These are phyloP conservation scores for Xylaria nigripes DNA, from an alignment of 495 filamentous ascomycete genomes.

Conservation along the genomic window DNA sequence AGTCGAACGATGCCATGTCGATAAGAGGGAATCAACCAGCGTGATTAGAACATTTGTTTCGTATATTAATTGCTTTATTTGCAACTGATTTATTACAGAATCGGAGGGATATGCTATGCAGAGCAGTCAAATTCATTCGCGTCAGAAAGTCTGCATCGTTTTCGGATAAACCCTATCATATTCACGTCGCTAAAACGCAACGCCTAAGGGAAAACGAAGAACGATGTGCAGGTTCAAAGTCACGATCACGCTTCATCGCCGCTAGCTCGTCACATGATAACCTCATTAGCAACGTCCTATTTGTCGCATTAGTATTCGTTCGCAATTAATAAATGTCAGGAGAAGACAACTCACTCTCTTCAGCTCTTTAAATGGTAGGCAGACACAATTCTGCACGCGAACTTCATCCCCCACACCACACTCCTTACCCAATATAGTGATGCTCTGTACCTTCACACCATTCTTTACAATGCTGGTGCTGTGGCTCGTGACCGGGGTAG, in stretches of 20 bases:
- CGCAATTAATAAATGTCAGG: background rate
- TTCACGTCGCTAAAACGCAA: conserved; percentile 1
- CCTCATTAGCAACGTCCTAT: conserved; percentile 86
- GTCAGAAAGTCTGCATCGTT: background rate
- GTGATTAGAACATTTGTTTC: too few relatives aligned
- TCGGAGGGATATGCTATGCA: background rate
- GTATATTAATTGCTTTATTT: too few relatives aligned
- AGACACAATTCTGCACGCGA: conserved; percentile 96
- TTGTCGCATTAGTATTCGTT: conserved; percentile 27
- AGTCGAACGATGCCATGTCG: too few relatives aligned
- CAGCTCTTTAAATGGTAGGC: conserved; percentile 95
- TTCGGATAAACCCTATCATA: background rate
- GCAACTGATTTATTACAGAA: background rate
- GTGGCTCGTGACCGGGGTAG: conserved; percentile 82
- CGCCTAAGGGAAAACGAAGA: background rate
- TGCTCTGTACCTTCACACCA: conserved; percentile 96
- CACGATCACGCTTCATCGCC: background rate
- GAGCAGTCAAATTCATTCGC: background rate
- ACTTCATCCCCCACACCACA: conserved; percentile 93
- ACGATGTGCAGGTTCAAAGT: background rate
- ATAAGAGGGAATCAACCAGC: too few relatives aligned
- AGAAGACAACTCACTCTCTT: conserved; percentile 70
- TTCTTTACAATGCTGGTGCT: conserved; percentile 93
- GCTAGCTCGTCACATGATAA: conserved; percentile 72
- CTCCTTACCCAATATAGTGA: conserved; percentile 96